phyloP scores from a whole-genome alignment of 192 early-diverging fungal genomes.

The Backusella circina region DNA sequence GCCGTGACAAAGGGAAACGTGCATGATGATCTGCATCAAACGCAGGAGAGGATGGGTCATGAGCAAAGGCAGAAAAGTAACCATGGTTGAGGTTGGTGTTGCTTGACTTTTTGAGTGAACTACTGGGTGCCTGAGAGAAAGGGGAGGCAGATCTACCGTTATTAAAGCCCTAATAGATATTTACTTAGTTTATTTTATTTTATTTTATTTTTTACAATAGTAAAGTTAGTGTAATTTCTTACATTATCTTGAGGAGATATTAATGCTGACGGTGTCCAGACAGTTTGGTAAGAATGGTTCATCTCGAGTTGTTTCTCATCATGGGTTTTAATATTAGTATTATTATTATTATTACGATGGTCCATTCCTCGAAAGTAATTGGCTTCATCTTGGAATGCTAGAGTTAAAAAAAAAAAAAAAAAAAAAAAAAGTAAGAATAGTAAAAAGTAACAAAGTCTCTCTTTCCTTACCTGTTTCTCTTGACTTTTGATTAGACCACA shows the following conservation, averaged over 20 bases:
- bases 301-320: not conserved
- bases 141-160: not conserved
- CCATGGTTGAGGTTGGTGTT: not conserved
- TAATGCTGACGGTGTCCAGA: conserved; percentile 13
- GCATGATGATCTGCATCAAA: conserved; percentile 7
- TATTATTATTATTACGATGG: not conserved
- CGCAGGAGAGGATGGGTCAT: conserved; percentile 5
- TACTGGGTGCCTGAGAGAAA: not conserved
- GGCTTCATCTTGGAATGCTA: not conserved
- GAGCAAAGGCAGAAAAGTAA: not conserved
- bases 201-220: no score
- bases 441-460: not conserved
- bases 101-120: not conserved
- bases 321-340: not conserved
- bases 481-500: conserved; percentile 12
- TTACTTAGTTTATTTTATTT: no score
- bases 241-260: not conserved
- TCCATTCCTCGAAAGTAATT: not conserved
- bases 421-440: not conserved
- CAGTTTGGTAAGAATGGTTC: not conserved
- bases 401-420: not conserved
- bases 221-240: no score
- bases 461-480: not conserved
- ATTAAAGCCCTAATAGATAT: not conserved
- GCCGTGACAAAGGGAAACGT: conserved; percentile 14